Evolutionary conservation across 2,329 filamentous ascomycete genomes (phyloP), one percentile per base, ranked within the genome.

Genomic region (Monosporascus cannonballus): DNA sequence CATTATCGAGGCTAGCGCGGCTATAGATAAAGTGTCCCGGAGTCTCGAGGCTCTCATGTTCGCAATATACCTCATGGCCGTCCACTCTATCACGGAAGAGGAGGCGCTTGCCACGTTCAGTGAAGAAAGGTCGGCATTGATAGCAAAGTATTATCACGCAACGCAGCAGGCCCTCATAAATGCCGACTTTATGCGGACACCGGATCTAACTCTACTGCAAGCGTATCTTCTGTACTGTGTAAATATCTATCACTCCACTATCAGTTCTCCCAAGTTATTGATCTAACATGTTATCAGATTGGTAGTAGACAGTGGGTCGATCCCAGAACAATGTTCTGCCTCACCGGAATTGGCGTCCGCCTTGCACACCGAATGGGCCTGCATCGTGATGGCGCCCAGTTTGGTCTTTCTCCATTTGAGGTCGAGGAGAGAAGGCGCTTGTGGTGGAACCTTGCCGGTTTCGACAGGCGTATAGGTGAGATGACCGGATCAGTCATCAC

Each of bases 391-490:
- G 75, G 79, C 2, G 72, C 71, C 2, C 74, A 80, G 51, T 78
- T 78, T 49, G 60, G 65, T 56, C 60, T 82, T 3, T 72, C 69
- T 3, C 78, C 73, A 34, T 87, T 84, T 51, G 85, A 90, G 61
- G 78, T 81, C 3, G 86, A 90, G 68, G 79, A 87, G 68, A 79
- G 86, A n/a, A 79, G 86, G 48, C 77, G 87, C 38, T 71, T 90
- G 1, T 90, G 86, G 86, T 90, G 86, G 86, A 81, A 83, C 34
- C 73, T 91, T 17, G 76, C 86, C 15, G 74, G 82, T 25, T 86
- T 89, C 58, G 87, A 91, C 65, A 76, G 79, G 54, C 83, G 87
- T 22, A 79, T 89, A 38, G 78, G 83, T 52, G 86, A 90, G 64
- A 79, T 89, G 67, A 78, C 81, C 3, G 79, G 80, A 48, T 80